Evolutionary conservation across 2,329 filamentous ascomycete genomes (phyloP).

Genomic region (Fusarium sp.): DNA sequence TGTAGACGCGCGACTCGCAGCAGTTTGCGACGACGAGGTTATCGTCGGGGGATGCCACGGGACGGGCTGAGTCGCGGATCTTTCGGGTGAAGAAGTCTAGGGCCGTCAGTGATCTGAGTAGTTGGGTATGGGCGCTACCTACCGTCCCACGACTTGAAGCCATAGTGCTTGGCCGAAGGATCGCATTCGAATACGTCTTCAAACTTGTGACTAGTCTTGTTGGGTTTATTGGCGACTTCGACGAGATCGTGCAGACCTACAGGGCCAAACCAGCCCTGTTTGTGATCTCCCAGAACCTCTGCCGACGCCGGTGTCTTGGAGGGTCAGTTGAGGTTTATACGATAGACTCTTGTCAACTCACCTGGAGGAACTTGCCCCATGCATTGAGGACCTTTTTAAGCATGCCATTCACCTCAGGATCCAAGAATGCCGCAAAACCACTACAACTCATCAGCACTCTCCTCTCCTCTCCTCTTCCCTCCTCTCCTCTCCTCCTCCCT

Average conservation of each 20-base stretch:
- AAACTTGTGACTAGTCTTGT: conserved; percentile 58
- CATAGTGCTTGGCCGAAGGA: conserved; percentile 62
- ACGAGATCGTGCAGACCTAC: conserved; percentile 61
- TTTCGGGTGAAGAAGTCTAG: conserved; percentile 72
- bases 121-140: conserved; percentile 34
- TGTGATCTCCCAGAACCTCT: conserved; percentile 57
- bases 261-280: conserved; percentile 66
- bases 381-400: conserved; percentile 66
- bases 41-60: conserved; percentile 67
- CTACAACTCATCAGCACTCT: conserved; percentile 27
- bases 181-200: conserved; percentile 72
- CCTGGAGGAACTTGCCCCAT: conserved; percentile 66
- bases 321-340: not conserved
- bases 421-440: conserved; percentile 65
- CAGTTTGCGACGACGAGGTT: conserved; percentile 67
- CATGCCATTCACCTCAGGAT: conserved; percentile 64
- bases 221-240: conserved; percentile 61
- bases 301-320: conserved; percentile 63
- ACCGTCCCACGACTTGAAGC: conserved; percentile 75
- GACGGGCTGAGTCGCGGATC: conserved; percentile 65
- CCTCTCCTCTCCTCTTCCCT: too few relatives aligned
- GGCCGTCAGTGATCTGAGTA: not conserved
- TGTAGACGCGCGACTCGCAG: conserved; percentile 72
- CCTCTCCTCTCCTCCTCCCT: too few relatives aligned
- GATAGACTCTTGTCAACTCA: conserved; percentile 33